Conservation (phyloP, 306 rosid genomes). For the Luffa acutangula region DNA sequence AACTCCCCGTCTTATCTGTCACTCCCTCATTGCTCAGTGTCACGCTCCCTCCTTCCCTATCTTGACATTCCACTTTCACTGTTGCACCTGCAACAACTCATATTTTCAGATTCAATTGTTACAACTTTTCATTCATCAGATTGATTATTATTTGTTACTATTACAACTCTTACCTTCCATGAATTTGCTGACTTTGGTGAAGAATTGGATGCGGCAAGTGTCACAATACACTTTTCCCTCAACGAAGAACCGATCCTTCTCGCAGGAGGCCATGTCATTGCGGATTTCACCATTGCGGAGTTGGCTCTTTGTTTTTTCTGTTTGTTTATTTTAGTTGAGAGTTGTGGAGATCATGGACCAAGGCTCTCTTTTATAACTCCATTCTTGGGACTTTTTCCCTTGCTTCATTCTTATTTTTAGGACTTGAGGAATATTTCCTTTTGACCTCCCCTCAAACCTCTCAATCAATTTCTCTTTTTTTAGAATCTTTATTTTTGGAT, state of each 20-base stretch:
- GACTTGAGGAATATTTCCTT: too few relatives aligned
- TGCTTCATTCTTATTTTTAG: too few relatives aligned
- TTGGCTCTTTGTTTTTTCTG: neutral
- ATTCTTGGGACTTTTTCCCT: too few relatives aligned
- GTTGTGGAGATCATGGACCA: too few relatives aligned
- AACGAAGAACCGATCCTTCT: conserved; percentile 12
- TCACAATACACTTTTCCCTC: conserved; percentile 73
- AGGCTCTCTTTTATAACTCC: too few relatives aligned
- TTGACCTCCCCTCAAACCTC: too few relatives aligned
- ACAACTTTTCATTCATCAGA: too few relatives aligned
- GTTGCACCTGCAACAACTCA: conserved; percentile 31
- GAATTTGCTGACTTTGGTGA: conserved; percentile 29
- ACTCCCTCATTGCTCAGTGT: conserved; percentile 27
- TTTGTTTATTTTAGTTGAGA: too few relatives aligned
- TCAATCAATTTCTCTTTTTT: too few relatives aligned
- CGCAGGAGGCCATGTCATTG: conserved; percentile 4
- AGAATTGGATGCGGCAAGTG: conserved; percentile 61
- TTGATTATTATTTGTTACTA: neutral
- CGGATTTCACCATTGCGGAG: conserved; percentile 37
- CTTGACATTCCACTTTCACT: conserved; percentile 45
- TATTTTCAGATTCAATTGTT: neutral
- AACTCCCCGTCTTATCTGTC: conserved; percentile 30
- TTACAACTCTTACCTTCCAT: conserved; percentile 23
- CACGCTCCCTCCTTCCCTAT: conserved; percentile 12
- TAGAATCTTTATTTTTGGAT: too few relatives aligned